Conservation (phyloP, 176 grass and related monocot genomes). For the Raddia distichophylla region DNA sequence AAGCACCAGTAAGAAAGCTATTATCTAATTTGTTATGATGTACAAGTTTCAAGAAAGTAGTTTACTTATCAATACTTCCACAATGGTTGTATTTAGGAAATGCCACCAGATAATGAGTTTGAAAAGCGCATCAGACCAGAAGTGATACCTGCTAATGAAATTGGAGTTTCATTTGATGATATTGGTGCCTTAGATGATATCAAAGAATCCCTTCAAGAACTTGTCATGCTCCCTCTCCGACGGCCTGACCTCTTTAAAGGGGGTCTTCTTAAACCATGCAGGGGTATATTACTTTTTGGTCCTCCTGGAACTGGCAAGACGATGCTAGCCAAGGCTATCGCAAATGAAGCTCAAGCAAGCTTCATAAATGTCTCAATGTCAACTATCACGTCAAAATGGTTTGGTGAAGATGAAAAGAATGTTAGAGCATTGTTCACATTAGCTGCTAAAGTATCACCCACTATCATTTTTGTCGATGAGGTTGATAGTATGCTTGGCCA, state of each 20-base stretch:
- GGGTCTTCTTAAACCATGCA: constrained; percentile 75
- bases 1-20: constrained; percentile 53
- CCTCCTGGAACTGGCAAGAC: constrained; percentile 87
- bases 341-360: constrained; percentile 84
- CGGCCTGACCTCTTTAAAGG: constrained; percentile 87
- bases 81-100: constrained; percentile 43
- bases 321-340: constrained; percentile 87
- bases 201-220: constrained; percentile 88
- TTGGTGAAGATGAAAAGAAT: constrained; percentile 90
- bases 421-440: constrained; percentile 77
- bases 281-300: constrained; percentile 84
- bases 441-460: constrained; percentile 78
- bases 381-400: constrained; percentile 85
- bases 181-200: constrained; percentile 81
- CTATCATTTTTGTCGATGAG: constrained; percentile 83
- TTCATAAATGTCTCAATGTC: constrained; percentile 92
- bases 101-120: constrained; percentile 75
- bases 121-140: constrained; percentile 87
- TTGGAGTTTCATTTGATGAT: constrained; percentile 81
- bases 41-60: constrained; percentile 15
- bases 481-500: constrained; percentile 91
- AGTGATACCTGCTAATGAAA: constrained; percentile 81
- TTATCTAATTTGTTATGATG: constrained; percentile 4
- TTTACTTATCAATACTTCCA: constrained; percentile 10
- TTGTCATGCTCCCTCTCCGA: constrained; percentile 81